Evolutionary conservation across 2,329 filamentous ascomycete species (phyloP), one percentile per base, ranked within the genome.

Genomic region (Trichoderma lentiforme): DNA sequence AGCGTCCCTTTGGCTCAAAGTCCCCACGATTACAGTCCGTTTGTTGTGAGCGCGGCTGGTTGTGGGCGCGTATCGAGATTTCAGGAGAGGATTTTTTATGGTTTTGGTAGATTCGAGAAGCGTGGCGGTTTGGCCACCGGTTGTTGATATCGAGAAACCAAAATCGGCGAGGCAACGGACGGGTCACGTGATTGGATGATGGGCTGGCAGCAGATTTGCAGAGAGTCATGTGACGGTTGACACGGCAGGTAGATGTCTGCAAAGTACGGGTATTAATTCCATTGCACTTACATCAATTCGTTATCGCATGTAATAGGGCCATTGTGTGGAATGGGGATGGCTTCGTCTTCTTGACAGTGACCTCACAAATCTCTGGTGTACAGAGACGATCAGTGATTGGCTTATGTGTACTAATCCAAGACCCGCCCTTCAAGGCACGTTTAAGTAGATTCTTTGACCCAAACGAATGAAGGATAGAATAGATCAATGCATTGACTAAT

Each of bases 1-100:
- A 86, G 84, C 83, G 79, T 74, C 6, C 77, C 63, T 39, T 39
- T 77, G 73, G 81, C 81, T 81, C 80, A 81, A 81, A 73, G 62
- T 73, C 18, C 56, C 47, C 11, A 24, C 68, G 26, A 30, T 12
- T 51, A 24, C 21, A 18, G n/a, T n/a, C n/a, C n/a, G n/a, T n/a
- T n/a, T n/a, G n/a, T n/a, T n/a, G n/a, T n/a, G n/a, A n/a, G n/a
- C n/a, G 34, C 18, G 4, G 26, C 14, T 32, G 14, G n/a, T 9
- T 32, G 14, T 21, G 26, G 26, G 57, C 11, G 53, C 34, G 24
- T 30, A 15, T 57, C 6, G 26, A 51, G 39, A 21, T 21, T 65
- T 39, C 18, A 9, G 24, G 9, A 11, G 12, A 18, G 5, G 2
- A 6, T 18, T 28, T 43, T 28, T 12, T 11, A 7, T 5, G 36